phyloP scores from a whole-genome alignment of 805 yeast genomes.

The Monosporozyma yasuniensis region DNA sequence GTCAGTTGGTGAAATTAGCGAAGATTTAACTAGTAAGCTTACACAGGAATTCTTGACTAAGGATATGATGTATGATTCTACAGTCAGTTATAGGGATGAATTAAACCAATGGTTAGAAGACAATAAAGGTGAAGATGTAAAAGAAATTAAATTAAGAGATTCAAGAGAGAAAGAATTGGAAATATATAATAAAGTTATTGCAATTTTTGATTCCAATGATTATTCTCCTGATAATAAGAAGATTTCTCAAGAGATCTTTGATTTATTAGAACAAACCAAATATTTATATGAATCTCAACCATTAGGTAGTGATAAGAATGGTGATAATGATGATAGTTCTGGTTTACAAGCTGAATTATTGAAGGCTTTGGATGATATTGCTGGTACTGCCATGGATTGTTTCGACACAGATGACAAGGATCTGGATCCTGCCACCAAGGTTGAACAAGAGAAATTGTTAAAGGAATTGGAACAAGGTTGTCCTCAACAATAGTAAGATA shows the following conservation, averaged over 20 bases:
- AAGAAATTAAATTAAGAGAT: background rate
- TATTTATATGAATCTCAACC: background rate
- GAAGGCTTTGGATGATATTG: background rate
- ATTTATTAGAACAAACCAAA: background rate
- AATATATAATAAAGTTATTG: background rate
- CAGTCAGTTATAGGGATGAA: background rate
- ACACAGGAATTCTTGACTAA: background rate
- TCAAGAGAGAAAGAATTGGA: background rate
- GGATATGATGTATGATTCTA: slow-evolving; percentile 1
- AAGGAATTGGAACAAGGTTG: background rate
- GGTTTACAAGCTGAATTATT: background rate
- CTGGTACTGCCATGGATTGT: background rate
- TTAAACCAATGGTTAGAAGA: background rate
- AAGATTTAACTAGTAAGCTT: background rate
- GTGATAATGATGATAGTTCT: background rate
- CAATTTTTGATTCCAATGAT: background rate
- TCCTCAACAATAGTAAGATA: background rate
- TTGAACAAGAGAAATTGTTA: background rate
- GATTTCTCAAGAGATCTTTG: background rate
- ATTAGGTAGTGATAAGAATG: background rate
- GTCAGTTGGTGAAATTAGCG: background rate
- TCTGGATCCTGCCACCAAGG: background rate
- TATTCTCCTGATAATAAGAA: background rate
- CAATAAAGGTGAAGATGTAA: background rate
- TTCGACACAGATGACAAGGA: background rate